Evolutionary conservation across 805 yeast species (phyloP).

Genomic region (Yamadazyma kitorensis): DNA sequence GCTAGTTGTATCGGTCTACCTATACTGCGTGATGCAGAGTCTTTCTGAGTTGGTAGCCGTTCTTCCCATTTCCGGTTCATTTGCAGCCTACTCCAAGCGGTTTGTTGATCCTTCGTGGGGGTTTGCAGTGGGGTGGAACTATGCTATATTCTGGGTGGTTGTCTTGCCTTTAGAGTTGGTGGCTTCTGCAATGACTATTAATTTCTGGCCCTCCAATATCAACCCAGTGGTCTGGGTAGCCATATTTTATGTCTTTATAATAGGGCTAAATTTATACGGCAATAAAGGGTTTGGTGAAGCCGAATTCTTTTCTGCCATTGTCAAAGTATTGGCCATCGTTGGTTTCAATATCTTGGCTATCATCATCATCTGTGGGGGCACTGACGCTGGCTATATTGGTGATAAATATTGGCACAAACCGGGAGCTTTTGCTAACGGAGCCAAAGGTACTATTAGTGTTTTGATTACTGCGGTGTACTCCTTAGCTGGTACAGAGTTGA

Average conservation of each 20-base stretch:
- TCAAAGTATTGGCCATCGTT: slow-evolving; percentile 36
- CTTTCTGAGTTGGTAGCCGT: slow-evolving; percentile 38
- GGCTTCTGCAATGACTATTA: slow-evolving; percentile 39
- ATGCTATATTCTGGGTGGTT: slow-evolving; percentile 43
- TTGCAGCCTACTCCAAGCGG: slow-evolving; percentile 38
- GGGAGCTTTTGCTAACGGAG: slow-evolving; percentile 39
- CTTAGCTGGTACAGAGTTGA: slow-evolving; percentile 42
- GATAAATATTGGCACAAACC: slow-evolving; percentile 36
- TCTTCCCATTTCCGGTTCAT: slow-evolving; percentile 40
- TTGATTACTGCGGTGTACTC: slow-evolving; percentile 41
- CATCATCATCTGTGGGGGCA: slow-evolving; percentile 40
- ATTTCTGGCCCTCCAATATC: slow-evolving; percentile 37
- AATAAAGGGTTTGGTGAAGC: slow-evolving; percentile 38
- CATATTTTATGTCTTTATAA: slow-evolving; percentile 34
- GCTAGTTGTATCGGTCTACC: slow-evolving; percentile 38
- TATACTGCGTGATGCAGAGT: slow-evolving; percentile 43
- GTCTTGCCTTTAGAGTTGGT: slow-evolving; percentile 43
- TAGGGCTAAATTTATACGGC: slow-evolving; percentile 32
- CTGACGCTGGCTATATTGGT: slow-evolving; percentile 38
- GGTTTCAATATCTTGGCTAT: slow-evolving; percentile 42
- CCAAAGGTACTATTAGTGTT: slow-evolving; percentile 38
- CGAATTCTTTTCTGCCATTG: slow-evolving; percentile 33
- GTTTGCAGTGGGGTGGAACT: slow-evolving; percentile 46
- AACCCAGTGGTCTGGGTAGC: slow-evolving; percentile 43
- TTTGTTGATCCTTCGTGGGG: slow-evolving; percentile 45